Evolutionary conservation across 257 asterid species (phyloP).

Genomic region (Echium plantagineum): DNA sequence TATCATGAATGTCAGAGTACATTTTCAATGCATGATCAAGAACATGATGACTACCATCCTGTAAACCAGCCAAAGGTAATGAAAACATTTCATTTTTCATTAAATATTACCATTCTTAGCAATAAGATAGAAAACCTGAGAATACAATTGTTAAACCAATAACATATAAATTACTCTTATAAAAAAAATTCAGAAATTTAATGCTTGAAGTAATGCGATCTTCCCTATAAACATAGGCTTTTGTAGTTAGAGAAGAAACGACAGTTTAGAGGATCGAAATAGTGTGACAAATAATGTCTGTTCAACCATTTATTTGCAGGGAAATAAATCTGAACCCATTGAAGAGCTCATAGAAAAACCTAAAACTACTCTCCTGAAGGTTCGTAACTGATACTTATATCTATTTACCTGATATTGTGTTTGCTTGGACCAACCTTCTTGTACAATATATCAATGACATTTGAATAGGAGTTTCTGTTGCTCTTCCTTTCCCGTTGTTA

Average conservation of each 20-base stretch:
- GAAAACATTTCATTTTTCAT: conserved; percentile 1
- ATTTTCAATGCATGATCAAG: conserved; percentile 23
- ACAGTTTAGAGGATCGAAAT: not conserved
- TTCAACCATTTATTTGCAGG: conserved; percentile 5
- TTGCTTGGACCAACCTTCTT: conserved; percentile 4
- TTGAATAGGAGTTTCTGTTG: conserved; percentile 1
- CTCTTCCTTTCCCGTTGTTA: not conserved
- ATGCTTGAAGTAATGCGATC: not conserved
- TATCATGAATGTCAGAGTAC: conserved; percentile 30
- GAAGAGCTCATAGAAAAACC: too few species aligned
- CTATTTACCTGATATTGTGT: conserved; percentile 1
- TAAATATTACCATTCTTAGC: not conserved
- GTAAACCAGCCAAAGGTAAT: conserved; percentile 34
- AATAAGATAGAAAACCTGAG: not conserved
- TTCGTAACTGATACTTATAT: too few species aligned
- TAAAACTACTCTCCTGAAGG: too few species aligned
- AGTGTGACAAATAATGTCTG: conserved; percentile 5
- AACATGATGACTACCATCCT: conserved; percentile 17
- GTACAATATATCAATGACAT: conserved; percentile 11
- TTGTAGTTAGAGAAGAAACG: not conserved
- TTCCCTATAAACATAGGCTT: not conserved
- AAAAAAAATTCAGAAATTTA: not conserved
- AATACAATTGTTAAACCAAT: not conserved
- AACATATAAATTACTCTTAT: not conserved
- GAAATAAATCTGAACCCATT: too few species aligned